Percentiles rank a stretch among this genome's conserved stretches.
Evolutionary conservation across 2,329 filamentous ascomycete genomes (phyloP).

Genomic region (Phyllosticta citrichinensis): DNA sequence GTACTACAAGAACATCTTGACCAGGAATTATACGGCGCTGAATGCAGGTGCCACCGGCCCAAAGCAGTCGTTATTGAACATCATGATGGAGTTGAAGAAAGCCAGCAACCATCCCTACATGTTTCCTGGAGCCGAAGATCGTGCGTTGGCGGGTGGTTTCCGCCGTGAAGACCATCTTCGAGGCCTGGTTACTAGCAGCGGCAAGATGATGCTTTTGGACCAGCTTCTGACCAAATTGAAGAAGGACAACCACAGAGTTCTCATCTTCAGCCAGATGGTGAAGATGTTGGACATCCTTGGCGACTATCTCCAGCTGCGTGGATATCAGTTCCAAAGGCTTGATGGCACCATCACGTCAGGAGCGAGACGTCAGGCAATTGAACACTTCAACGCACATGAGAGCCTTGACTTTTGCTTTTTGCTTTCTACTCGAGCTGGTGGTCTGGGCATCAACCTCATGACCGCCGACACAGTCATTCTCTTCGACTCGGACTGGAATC

Average conservation of each 20-base stretch:
- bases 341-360: conserved; percentile 90
- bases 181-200: conserved; percentile 88
- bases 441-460: conserved; percentile 98
- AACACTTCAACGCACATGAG: conserved; percentile 95
- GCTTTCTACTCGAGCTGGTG: conserved; percentile 87
- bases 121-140: conserved; percentile 89
- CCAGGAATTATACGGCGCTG: conserved; percentile 87
- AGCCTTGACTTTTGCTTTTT: conserved; percentile 96
- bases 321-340: conserved; percentile 90
- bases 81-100: conserved; percentile 99
- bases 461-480: conserved; percentile 96
- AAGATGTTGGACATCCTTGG: conserved; percentile 95
- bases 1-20: conserved; percentile 98
- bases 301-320: conserved; percentile 83
- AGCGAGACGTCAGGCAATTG: conserved; percentile 84
- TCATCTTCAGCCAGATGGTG: conserved; percentile 99
- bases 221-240: conserved; percentile 89
- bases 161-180: conserved; percentile 86
- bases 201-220: conserved; percentile 98
- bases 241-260: conserved; percentile 84
- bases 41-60: conserved; percentile 84
- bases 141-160: conserved; percentile 68
- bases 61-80: conserved; percentile 91
- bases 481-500: conserved; percentile 98
- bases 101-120: conserved; percentile 98